Base-by-base conservation (phyloP, 2,329 filamentous ascomycete genomes). In the Huntiella decipiens region DNA sequence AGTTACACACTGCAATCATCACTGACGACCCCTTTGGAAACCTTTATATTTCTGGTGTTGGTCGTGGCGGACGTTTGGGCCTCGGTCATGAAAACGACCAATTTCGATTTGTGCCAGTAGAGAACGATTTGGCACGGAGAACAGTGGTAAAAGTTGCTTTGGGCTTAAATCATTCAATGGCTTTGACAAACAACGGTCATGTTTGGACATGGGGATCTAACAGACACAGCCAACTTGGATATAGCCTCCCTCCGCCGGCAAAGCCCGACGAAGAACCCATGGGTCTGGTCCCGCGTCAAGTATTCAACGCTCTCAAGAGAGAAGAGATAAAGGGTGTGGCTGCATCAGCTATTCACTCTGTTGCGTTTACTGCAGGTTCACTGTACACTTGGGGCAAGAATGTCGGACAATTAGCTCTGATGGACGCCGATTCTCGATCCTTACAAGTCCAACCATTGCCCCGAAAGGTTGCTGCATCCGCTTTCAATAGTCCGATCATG, bases 301-400 rank as follows among this genome's bases (percentile, higher is more conserved):
- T 98, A 0, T 95, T 92, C 59, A 88, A 91, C 0, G 74, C 84
- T 0, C 66, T 98, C 49, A 96, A 95, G 57, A 84, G 86, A 56
- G 91, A 96, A 57, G 58, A 65, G 1, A 73, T 96, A 12, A 60
- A 82, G 16, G 91, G 91, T 1, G 74, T 87, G 47, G 86, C 91
- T 2, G 88, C 91, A 5, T 96, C 91, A 1, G 70, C 83, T 0
- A 77, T 93, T 35, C 91, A 98, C 61, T 96, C 91, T 0, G 87
- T 92, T 3, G 84, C 85, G 0, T 82, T 91, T 56, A 95, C 85
- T 0, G 70, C 73, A 1, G 74, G 76, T 1, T 83, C 84, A 1
- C 64, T 98, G 1, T 98, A 83, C 57, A 93, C 85, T 2, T 98
- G 93, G 70, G 91, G 91, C 16, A 92, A 91, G 55, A 98, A 96